These are phyloP conservation scores for Stachybotrys echinatus DNA, from an alignment of 2,329 filamentous ascomycete species.

Conservation along the genomic window DNA sequence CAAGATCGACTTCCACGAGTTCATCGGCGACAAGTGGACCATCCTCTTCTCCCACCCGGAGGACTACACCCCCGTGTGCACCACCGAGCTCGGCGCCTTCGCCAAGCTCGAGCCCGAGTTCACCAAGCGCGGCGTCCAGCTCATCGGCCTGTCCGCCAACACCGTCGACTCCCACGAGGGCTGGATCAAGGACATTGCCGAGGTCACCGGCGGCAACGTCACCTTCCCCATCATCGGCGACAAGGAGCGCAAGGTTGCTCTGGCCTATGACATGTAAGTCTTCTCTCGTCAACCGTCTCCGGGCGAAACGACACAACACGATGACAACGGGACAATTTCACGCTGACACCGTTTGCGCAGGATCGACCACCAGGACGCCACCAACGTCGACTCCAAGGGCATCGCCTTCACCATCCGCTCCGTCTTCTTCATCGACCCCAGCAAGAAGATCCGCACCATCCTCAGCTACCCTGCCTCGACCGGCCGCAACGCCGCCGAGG, in stretches of 20 bases:
- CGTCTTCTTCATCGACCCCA: slow-evolving; percentile 91
- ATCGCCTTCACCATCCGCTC: slow-evolving; percentile 92
- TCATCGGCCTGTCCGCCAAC: slow-evolving; percentile 88
- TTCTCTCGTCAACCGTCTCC: too few relatives aligned
- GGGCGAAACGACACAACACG: not conserved
- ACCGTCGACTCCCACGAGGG: slow-evolving; percentile 75
- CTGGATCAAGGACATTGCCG: slow-evolving; percentile 88
- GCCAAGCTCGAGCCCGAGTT: slow-evolving; percentile 87
- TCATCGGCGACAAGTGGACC: slow-evolving; percentile 73
- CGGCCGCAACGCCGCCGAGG: slow-evolving; percentile 76
- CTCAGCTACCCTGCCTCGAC: slow-evolving; percentile 90
- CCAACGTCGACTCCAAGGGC: slow-evolving; percentile 75
- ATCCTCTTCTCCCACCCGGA: slow-evolving; percentile 82
- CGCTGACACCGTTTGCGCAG: slow-evolving; percentile 26
- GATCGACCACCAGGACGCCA: slow-evolving; percentile 75
- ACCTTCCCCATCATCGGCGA: slow-evolving; percentile 78
- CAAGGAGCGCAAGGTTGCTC: slow-evolving; percentile 70
- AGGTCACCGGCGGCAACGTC: slow-evolving; percentile 66
- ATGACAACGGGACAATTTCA: not conserved
- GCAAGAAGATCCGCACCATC: slow-evolving; percentile 88
- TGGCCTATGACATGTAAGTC: slow-evolving; percentile 70
- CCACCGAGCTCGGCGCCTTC: slow-evolving; percentile 90
- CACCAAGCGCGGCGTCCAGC: slow-evolving; percentile 78
- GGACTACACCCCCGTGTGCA: slow-evolving; percentile 94
- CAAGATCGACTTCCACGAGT: slow-evolving; percentile 78